phyloP scores from a whole-genome alignment of 176 grass and related monocot species.

The Pontederia paniculata region DNA sequence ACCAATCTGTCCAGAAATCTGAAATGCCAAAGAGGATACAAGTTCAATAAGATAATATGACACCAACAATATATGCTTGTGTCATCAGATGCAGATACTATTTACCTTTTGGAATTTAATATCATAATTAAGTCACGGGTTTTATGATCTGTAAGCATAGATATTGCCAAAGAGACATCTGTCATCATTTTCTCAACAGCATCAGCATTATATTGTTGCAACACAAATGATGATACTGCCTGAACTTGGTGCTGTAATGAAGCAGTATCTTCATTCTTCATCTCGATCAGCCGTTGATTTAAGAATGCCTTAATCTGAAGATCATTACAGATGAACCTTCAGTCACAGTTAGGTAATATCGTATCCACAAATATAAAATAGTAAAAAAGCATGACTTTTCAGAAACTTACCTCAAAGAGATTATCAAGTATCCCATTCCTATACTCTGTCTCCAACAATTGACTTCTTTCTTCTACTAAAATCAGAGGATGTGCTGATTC shows the following conservation, averaged over 20 bases:
- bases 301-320: slow-evolving; percentile 84
- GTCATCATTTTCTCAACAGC: slow-evolving; percentile 49
- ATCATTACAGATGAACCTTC: not conserved
- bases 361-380: not conserved
- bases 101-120: slow-evolving; percentile 85
- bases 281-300: slow-evolving; percentile 55
- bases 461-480: slow-evolving; percentile 57
- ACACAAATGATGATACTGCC: slow-evolving; percentile 79
- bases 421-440: slow-evolving; percentile 89
- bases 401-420: slow-evolving; percentile 63
- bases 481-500: slow-evolving; percentile 25
- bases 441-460: slow-evolving; percentile 72
- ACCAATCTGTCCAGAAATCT: slow-evolving; percentile 92
- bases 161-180: slow-evolving; percentile 58
- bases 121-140: slow-evolving; percentile 95
- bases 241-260: slow-evolving; percentile 94
- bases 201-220: slow-evolving; percentile 79
- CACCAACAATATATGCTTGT: not conserved
- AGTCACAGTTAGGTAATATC: not conserved
- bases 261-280: slow-evolving; percentile 60
- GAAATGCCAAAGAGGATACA: slow-evolving; percentile 5
- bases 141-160: slow-evolving; percentile 73
- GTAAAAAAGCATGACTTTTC: not conserved
- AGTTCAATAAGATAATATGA: slow-evolving; percentile 11
- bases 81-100: not conserved